Base-by-base conservation (phyloP, 208 protist genomes). In the Crithidia thermophila region DNA sequence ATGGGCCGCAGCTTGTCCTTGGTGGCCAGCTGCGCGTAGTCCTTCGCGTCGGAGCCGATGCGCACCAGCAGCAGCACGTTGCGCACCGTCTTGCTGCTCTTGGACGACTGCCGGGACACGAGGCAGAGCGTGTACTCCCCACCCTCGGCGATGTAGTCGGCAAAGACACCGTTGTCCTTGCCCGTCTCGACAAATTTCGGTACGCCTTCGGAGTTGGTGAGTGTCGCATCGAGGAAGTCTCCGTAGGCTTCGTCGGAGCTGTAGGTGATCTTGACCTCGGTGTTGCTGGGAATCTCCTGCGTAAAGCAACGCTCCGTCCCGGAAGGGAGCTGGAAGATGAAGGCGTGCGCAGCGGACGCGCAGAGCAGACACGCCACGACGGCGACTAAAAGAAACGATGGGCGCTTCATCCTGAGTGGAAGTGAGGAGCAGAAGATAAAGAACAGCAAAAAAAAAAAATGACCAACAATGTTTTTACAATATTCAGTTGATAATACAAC, bases 1-100 rank as follows among this genome's bases (percentile, higher is more conserved):
- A 98, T 91, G 28, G 94, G 94, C 55, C 92, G 90, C 34, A 98
- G 64, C 57, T 97, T 95, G 53, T 94, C 82, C 46, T 82, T 93
- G 11, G 82, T 85, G 27, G 87, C 93, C 13, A 94, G 31, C 39
- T 84, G 51, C 4, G 37, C 6, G 65, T 93, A 97, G 70, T 96
- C 83, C n/a, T 86, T 77, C 25, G 61, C 76, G 11, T 95, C 89
- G 1, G 64, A 66, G 25, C 90, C 90, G 3, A 81, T 18, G 40
- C 71, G 46, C 18, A 71, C 43, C 16, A 57, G 23, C n/a, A 80
- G 34, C 13, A 68, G 28, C 4, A 74, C 33, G 14, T 30, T 56
- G 39, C 53, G 66, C 47, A 27, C 28, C 33, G 0, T 31, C 21
- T 42, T 53, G 13, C n/a, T 37, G 37, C 25, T 57, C 52, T 46